Evolutionary conservation across 148 eudicot species (phyloP).

Genomic region (Dysphania ambrosioides): DNA sequence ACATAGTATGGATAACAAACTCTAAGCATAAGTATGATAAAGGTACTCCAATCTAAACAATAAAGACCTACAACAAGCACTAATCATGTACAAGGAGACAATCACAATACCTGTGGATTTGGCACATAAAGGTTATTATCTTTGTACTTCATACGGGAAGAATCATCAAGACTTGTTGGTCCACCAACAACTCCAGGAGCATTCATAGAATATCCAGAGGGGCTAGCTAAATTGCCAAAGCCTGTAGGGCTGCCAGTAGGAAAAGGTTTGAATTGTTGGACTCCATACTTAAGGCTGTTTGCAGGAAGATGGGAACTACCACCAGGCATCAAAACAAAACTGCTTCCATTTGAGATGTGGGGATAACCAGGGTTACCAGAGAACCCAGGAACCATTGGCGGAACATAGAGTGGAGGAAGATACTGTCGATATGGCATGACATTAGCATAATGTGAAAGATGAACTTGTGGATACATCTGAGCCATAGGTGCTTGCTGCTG

Average conservation of each 20-base stretch:
- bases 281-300: conserved; percentile 64
- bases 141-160: conserved; percentile 78
- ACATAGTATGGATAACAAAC: neutral
- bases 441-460: conserved; percentile 68
- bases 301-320: conserved; percentile 66
- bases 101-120: conserved; percentile 64
- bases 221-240: conserved; percentile 58
- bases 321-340: conserved; percentile 83
- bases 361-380: conserved; percentile 71
- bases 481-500: conserved; percentile 70
- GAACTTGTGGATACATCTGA: conserved; percentile 90
- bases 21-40: too few species aligned
- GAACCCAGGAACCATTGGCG: conserved; percentile 85
- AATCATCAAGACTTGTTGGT: conserved; percentile 69
- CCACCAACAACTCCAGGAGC: conserved; percentile 75
- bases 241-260: conserved; percentile 66
- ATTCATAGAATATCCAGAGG: conserved; percentile 75
- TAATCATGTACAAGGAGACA: neutral
- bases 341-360: conserved; percentile 81
- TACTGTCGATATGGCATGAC: conserved; percentile 85
- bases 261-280: conserved; percentile 82
- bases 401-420: conserved; percentile 73
- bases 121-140: conserved; percentile 72
- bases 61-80: neutral
- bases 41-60: neutral